Evolutionary conservation across 1,284 basidiomycete species (phyloP), one percentile per base, ranked within the genome.

Genomic region (Cutaneotrichosporon sp.): DNA sequence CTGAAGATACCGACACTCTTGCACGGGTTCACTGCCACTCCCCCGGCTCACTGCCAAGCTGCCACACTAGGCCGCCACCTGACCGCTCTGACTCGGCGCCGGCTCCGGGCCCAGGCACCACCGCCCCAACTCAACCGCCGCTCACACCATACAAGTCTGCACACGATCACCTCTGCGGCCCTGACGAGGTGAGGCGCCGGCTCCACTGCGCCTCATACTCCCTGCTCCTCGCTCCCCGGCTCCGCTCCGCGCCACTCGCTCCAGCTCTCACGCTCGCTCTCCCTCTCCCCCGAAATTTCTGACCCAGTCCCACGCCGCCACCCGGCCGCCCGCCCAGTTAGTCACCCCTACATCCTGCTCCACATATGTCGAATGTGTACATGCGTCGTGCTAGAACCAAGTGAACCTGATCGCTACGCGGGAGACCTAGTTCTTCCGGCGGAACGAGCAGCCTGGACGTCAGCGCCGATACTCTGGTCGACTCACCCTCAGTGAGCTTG

Each of bases 401-500:
- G 56, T 46, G 51, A 63, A 63, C 65, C 62, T 58, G 63, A 47
- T 56, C 62, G 54, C 62, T 47, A 36, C 56, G 54, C 36, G 34
- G n/a, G 54, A 50, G 47, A 54, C 72, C 69, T 79, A 81, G 75
- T 79, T 79, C 78, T 81, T 81, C 73, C 79, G 69, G 64, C 80
- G 76, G 78, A 81, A 81, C 52, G 80, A 81, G 77, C 80, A 81
- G 69, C 80, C 80, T 81, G 59, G n/a, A 64, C 59, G 70, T 52
- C 65, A 59, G 56, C 52, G n/a, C n/a, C n/a, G n/a, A n/a, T n/a
- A n/a, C n/a, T n/a, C n/a, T n/a, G n/a, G 38, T 18, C 31, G 22
- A 4, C 89, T 74, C 78, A 97, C 95, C 97, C 85, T 98, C 95
- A 68, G 95, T 97, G 82, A 99, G 83, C 80, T 95, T 89, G 75